These are phyloP conservation scores for Clonostachys solani DNA, from an alignment of 2,329 filamentous ascomycete genomes.

Conservation along the genomic window DNA sequence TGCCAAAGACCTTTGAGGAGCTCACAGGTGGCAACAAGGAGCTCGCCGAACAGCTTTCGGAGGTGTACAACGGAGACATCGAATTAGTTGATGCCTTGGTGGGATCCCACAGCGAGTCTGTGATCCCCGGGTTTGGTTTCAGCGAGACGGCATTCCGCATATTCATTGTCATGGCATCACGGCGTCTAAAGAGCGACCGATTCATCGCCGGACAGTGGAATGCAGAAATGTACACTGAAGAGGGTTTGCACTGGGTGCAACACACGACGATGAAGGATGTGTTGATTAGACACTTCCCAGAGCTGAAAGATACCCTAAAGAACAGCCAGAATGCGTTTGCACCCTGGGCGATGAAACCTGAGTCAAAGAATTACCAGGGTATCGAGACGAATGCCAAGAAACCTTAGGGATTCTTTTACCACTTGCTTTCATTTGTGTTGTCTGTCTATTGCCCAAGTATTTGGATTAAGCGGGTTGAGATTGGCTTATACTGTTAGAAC, in stretches of 20 bases:
- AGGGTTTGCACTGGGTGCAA: slow-evolving; percentile 37
- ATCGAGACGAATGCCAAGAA: slow-evolving; percentile 1
- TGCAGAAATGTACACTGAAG: slow-evolving; percentile 29
- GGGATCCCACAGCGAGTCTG: slow-evolving; percentile 33
- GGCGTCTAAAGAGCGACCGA: slow-evolving; percentile 35
- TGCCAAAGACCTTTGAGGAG: slow-evolving; percentile 25
- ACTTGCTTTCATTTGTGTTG: too few relatives aligned
- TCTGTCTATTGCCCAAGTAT: too few relatives aligned
- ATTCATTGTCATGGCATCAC: slow-evolving; percentile 38
- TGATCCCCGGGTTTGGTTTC: slow-evolving; percentile 39
- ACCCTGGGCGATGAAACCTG: slow-evolving; percentile 1
- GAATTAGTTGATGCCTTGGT: slow-evolving; percentile 35
- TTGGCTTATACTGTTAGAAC: too few relatives aligned
- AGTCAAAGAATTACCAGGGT: slow-evolving; percentile 1
- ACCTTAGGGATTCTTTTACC: too few relatives aligned
- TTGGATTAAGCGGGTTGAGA: too few relatives aligned
- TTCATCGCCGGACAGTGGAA: slow-evolving; percentile 37
- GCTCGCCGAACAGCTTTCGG: slow-evolving; percentile 26
- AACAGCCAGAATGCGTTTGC: slow-evolving; percentile 16
- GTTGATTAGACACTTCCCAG: slow-evolving; percentile 35
- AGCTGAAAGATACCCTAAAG: slow-evolving; percentile 20
- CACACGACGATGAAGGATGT: slow-evolving; percentile 34
- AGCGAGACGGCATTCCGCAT: slow-evolving; percentile 40
- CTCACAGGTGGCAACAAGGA: slow-evolving; percentile 17
- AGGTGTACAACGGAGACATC: slow-evolving; percentile 33